Conservation (phyloP, 768 basidiomycete species). For the Butyriboletus loyo region DNA sequence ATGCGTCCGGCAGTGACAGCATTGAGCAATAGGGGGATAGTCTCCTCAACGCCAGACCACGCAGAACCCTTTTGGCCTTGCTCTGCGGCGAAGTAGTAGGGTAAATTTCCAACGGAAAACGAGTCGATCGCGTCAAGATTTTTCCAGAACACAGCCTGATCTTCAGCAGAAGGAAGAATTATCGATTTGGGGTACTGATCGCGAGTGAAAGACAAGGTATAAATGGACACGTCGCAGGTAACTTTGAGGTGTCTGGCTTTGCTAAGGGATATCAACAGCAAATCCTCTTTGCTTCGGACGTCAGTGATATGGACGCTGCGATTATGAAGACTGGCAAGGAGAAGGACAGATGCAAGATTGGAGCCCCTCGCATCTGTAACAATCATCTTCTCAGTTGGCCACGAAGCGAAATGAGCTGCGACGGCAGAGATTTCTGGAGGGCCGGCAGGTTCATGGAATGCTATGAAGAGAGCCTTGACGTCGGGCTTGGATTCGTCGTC, state of each 20-base stretch:
- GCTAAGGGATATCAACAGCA: constrained; percentile 87
- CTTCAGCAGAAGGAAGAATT: constrained; percentile 66
- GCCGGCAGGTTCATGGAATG: constrained; percentile 52
- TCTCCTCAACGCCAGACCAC: constrained; percentile 81
- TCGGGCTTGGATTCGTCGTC: constrained; percentile 78
- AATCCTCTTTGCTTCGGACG: constrained; percentile 81
- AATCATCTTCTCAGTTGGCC: constrained; percentile 91
- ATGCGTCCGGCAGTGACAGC: constrained; percentile 80
- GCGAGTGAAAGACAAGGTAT: constrained; percentile 81
- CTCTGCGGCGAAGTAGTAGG: constrained; percentile 69
- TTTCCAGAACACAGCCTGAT: constrained; percentile 84
- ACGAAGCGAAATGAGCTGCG: constrained; percentile 84
- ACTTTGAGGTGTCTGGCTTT: constrained; percentile 93
- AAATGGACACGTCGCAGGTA: constrained; percentile 94
- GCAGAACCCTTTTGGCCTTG: constrained; percentile 59
- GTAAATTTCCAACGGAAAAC: constrained; percentile 85
- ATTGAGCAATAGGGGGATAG: constrained; percentile 81
- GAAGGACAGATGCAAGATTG: constrained; percentile 87
- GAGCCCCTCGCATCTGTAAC: constrained; percentile 91
- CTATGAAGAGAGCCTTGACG: constrained; percentile 83
- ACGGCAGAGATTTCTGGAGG: constrained; percentile 66
- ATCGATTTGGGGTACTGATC: constrained; percentile 67
- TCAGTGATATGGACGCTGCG: constrained; percentile 89
- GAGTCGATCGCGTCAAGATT: constrained; percentile 82
- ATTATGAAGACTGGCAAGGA: constrained; percentile 90